Evolutionary conservation across 225 moss, liverwort and hornwort species (phyloP).

Genomic region (Neckera pumila): DNA sequence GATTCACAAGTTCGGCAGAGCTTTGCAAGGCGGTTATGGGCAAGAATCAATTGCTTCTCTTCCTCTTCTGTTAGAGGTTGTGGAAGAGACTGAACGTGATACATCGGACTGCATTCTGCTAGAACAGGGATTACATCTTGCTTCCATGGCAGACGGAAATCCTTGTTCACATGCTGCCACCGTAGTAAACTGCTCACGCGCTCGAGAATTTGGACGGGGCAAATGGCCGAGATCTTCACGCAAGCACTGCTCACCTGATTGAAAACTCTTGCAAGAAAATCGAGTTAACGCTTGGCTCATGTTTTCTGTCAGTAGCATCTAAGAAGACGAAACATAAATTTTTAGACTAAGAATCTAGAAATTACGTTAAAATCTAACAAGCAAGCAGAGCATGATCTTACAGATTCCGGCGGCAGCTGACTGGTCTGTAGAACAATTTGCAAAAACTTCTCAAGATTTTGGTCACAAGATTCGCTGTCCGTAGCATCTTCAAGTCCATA

Average conservation of each 20-base stretch:
- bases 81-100: slow-evolving; percentile 39
- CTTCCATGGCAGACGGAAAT: slow-evolving; percentile 60
- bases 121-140: slow-evolving; percentile 59
- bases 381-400: slow-evolving; percentile 14
- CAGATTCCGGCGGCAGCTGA: slow-evolving; percentile 62
- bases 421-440: slow-evolving; percentile 47
- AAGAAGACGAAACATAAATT: background rate
- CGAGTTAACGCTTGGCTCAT: background rate
- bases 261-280: background rate
- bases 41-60: slow-evolving; percentile 39
- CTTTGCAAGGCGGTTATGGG: slow-evolving; percentile 51
- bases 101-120: slow-evolving; percentile 56
- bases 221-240: slow-evolving; percentile 80
- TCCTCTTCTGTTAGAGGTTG: slow-evolving; percentile 49
- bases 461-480: slow-evolving; percentile 54
- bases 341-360: background rate
- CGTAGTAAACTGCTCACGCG: slow-evolving; percentile 63
- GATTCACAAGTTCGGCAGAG: slow-evolving; percentile 53
- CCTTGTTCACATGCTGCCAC: slow-evolving; percentile 68
- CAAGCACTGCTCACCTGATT: slow-evolving; percentile 61
- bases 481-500: slow-evolving; percentile 85
- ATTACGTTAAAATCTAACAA: background rate
- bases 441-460: slow-evolving; percentile 56
- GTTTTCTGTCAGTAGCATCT: background rate
- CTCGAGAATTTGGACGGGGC: slow-evolving; percentile 61